These are phyloP conservation scores for Claviceps humidiphila DNA, from an alignment of 2,329 filamentous ascomycete species.

Conservation along the genomic window DNA sequence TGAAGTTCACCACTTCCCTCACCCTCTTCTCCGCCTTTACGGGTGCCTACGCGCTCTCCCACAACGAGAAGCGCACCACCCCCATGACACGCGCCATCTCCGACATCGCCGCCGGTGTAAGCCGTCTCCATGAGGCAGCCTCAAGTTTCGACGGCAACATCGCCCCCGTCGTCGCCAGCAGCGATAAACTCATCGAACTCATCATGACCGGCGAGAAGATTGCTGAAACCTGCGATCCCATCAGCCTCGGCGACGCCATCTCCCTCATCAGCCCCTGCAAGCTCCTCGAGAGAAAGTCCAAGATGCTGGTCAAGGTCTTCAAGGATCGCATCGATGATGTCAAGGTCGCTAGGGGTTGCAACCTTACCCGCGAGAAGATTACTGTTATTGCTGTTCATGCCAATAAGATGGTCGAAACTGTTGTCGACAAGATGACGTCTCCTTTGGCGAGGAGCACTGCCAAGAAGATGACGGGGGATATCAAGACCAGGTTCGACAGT, in stretches of 20 bases:
- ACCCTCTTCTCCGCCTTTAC: constrained; percentile 1
- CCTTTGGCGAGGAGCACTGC: neutral
- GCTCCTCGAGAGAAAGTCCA: neutral
- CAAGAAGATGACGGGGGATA: neutral
- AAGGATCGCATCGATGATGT: neutral
- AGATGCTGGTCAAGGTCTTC: neutral
- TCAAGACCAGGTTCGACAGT: neutral
- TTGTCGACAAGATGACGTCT: neutral
- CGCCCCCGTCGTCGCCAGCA: neutral
- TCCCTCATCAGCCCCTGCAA: neutral
- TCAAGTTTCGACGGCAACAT: neutral
- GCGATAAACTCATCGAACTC: neutral
- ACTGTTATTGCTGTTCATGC: neutral
- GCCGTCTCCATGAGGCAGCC: neutral
- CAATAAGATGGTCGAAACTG: neutral
- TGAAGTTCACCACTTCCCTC: constrained; percentile 2
- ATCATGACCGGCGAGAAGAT: neutral
- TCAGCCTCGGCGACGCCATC: neutral
- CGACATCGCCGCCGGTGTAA: neutral
- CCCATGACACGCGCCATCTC: neutral
- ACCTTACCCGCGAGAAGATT: neutral
- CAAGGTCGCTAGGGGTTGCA: neutral
- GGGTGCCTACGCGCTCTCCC: neutral
- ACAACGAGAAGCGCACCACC: neutral
- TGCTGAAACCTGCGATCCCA: neutral